Evolutionary conservation across 2,329 filamentous ascomycete genomes (phyloP), one percentile per base, ranked within the genome.

Genomic region (Teratosphaeria zuluensis): DNA sequence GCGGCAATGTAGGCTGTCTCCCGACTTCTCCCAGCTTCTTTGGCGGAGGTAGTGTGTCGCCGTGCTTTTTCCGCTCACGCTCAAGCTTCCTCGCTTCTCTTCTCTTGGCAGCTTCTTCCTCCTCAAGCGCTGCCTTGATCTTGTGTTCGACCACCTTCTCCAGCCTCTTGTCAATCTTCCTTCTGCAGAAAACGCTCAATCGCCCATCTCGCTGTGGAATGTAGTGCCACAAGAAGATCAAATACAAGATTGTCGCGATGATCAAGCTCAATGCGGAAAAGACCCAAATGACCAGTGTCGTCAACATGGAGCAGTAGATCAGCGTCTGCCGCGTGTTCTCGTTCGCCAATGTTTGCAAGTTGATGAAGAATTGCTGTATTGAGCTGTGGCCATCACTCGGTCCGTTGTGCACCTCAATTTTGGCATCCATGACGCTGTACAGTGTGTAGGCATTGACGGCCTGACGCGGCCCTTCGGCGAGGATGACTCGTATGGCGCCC

Each of bases 401-500:
- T 52, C 79, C 72, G 31, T 81, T 81, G 8, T 75, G 75, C 0
- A 86, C 84, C n/a, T 89, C 78, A 1, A 96, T 79, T 64, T 91
- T 84, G 31, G 86, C 81, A 57, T 84, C 79, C 76, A 94, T 89
- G 42, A 96, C 88, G 0, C 90, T 89, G 70, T 89, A 92, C 9
- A 97, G 80, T 0, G 92, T 96, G 63, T 96, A 79, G 21, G 85
- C 91, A 68, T 99, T 99, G 73, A 97, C 83, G 54, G 87, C 89
- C 71, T 96, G 90, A 63, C 94, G 89, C 24, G 94, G 94, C 0
- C 91, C 94, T 70, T 95, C 92, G 66, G 92, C 95, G 62, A 97
- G 79, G 55, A 97, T 80, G 60, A 95, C 86, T 64, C 92, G 88
- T 68, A 97, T 83, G 83, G 92, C 96, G 51, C 88, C 89, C 73